These are phyloP conservation scores for Saccharomycopsis phalli DNA, from an alignment of 1,139 yeast genomes.

Conservation along the genomic window DNA sequence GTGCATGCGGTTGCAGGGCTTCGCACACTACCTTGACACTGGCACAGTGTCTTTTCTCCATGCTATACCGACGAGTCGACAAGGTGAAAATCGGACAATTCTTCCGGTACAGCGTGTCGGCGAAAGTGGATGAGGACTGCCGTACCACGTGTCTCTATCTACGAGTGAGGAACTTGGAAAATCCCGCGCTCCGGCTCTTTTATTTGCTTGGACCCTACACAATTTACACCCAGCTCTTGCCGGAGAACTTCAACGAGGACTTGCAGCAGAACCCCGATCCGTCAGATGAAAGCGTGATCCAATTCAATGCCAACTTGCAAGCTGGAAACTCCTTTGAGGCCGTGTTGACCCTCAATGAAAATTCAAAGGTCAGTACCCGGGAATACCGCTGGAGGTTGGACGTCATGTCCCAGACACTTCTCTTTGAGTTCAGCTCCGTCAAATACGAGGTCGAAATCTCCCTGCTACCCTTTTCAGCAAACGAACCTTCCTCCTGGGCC, in stretches of 20 bases:
- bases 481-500: background rate
- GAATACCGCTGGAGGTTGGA: constrained; percentile 17
- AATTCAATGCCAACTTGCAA: constrained; percentile 14
- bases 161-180: constrained; percentile 14
- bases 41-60: background rate
- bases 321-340: constrained; percentile 12
- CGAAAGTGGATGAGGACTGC: background rate
- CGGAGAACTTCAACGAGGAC: constrained; percentile 13
- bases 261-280: constrained; percentile 12
- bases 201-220: constrained; percentile 17
- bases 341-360: constrained; percentile 9
- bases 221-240: constrained; percentile 15
- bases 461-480: background rate
- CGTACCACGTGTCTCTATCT: constrained; percentile 3
- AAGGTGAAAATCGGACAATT: constrained; percentile 13
- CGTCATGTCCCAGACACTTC: constrained; percentile 15
- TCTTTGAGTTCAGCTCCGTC: constrained; percentile 6
- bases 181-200: constrained; percentile 8
- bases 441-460: constrained; percentile 5
- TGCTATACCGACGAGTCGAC: background rate
- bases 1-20: too few relatives aligned
- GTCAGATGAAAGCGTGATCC: constrained; percentile 13
- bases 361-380: constrained; percentile 5
- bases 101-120: constrained; percentile 8
- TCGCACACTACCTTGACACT: too few relatives aligned